A percentile compares a stretch with the other conserved stretches of the same genome.
Evolutionary conservation across 139 green algal species (phyloP).

Genomic region (Penium margaritaceum): DNA sequence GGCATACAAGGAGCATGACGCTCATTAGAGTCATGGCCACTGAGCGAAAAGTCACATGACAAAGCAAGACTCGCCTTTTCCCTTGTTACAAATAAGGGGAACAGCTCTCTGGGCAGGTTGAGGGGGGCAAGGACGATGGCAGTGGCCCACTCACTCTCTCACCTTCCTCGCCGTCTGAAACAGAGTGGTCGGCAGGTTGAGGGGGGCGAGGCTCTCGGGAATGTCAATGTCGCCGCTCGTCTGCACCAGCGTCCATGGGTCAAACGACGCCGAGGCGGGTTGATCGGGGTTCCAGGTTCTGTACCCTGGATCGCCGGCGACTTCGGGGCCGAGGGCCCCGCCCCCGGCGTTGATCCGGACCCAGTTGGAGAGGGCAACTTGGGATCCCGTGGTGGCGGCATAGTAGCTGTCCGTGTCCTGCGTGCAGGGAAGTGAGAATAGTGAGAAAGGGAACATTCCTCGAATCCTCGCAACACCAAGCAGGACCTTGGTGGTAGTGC

Average conservation of each 20-base stretch:
- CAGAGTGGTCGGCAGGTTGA: slow-evolving; percentile 11
- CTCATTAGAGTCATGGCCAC: too few species aligned
- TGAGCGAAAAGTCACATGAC: too few species aligned
- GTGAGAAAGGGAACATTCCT: too few species aligned
- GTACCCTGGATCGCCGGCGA: slow-evolving; percentile 11
- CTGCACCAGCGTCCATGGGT: background rate
- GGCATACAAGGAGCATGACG: too few species aligned
- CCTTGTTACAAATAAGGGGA: too few species aligned
- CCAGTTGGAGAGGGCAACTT: slow-evolving; percentile 24
- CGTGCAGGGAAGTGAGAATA: too few species aligned
- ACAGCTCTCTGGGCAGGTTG: too few species aligned
- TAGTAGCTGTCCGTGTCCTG: slow-evolving; percentile 14
- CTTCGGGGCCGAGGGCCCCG: background rate
- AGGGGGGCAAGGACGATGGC: too few species aligned
- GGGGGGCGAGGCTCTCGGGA: background rate
- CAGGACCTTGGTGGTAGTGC: too few species aligned
- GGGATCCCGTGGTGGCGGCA: background rate
- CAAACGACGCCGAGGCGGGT: background rate
- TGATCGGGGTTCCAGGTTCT: slow-evolving; percentile 17
- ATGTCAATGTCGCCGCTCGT: background rate
- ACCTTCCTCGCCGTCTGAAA: background rate
- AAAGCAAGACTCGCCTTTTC: too few species aligned
- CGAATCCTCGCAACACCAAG: too few species aligned
- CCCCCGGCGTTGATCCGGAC: slow-evolving; percentile 24
- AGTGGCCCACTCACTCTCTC: background rate